Evolutionary conservation across 1,139 yeast genomes (phyloP).

Genomic region (Hyphopichia wangnamkhiaoensis): DNA sequence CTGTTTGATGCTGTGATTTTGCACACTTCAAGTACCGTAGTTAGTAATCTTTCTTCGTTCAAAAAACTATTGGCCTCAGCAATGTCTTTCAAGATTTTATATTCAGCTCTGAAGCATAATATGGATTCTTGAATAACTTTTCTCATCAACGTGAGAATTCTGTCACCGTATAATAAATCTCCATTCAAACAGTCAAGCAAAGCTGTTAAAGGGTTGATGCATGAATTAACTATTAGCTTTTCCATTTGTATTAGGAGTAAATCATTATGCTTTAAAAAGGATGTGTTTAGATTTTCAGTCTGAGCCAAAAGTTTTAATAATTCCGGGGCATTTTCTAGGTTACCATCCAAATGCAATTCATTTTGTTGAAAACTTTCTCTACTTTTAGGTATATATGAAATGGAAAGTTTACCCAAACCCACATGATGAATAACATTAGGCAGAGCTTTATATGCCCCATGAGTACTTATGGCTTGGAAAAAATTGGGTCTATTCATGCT

Average conservation of each 20-base stretch:
- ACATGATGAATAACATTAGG: conserved; percentile 62
- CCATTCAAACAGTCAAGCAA: conserved; percentile 74
- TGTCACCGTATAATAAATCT: conserved; percentile 47
- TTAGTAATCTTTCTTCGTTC: conserved; percentile 43
- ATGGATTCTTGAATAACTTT: conserved; percentile 50
- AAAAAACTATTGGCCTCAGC: conserved; percentile 42
- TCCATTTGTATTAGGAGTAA: conserved; percentile 67
- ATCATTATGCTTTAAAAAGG: conserved; percentile 50
- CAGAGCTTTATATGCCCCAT: conserved; percentile 62
- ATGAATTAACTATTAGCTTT: conserved; percentile 72
- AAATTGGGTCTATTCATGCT: conserved; percentile 51
- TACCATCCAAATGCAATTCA: conserved; percentile 11
- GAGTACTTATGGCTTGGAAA: conserved; percentile 75
- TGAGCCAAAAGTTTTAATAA: conserved; percentile 32
- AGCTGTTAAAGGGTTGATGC: conserved; percentile 75
- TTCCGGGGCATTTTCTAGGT: conserved; percentile 21
- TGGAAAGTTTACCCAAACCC: conserved; percentile 60
- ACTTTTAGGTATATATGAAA: conserved; percentile 25
- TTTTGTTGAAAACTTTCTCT: conserved; percentile 9
- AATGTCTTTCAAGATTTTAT: conserved; percentile 27
- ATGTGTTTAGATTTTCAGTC: conserved; percentile 40
- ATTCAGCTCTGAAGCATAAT: conserved; percentile 37
- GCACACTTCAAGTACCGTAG: conserved; percentile 49
- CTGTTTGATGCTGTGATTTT: conserved; percentile 57
- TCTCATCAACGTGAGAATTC: conserved; percentile 32